Conservation (phyloP, 768 basidiomycete species). For the Neoboletus subvelutipes region DNA sequence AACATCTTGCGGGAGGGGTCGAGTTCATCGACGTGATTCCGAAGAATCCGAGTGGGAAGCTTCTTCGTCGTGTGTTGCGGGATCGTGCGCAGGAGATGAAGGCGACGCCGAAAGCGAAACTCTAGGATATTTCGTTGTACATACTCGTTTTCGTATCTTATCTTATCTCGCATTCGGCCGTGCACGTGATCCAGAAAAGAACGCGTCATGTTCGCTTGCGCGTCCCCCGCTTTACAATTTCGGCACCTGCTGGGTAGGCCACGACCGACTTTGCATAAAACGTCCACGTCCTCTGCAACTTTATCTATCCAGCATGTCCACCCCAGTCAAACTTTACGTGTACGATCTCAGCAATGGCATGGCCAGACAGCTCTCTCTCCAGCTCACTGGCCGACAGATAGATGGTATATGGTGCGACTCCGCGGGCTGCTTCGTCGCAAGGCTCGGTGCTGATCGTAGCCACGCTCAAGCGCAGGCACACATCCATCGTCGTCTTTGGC, state of each 20-base stretch:
- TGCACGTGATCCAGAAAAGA: not conserved
- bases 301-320: slow-evolving; percentile 15
- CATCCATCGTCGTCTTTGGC: slow-evolving; percentile 83
- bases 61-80: slow-evolving; percentile 50
- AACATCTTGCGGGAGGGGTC: slow-evolving; percentile 58
- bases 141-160: slow-evolving; percentile 11
- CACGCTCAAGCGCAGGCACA: slow-evolving; percentile 63
- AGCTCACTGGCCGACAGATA: slow-evolving; percentile 85
- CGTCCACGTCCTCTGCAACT: not conserved
- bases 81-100: slow-evolving; percentile 44
- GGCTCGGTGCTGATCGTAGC: slow-evolving; percentile 8
- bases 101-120: slow-evolving; percentile 22
- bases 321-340: slow-evolving; percentile 75
- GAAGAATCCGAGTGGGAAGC: slow-evolving; percentile 62
- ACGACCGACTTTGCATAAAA: not conserved
- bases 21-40: slow-evolving; percentile 56
- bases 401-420: slow-evolving; percentile 83
- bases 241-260: slow-evolving; percentile 5
- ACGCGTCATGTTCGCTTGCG: slow-evolving; percentile 12
- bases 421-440: not conserved
- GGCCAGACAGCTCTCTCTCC: slow-evolving; percentile 72
- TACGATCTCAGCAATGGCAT: slow-evolving; percentile 91
- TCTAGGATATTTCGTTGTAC: slow-evolving; percentile 11
- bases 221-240: slow-evolving; percentile 2
- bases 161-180: slow-evolving; percentile 13